Base-by-base conservation (phyloP, 163 green algal genomes). In the Coccomyxa subellipsoidea region DNA sequence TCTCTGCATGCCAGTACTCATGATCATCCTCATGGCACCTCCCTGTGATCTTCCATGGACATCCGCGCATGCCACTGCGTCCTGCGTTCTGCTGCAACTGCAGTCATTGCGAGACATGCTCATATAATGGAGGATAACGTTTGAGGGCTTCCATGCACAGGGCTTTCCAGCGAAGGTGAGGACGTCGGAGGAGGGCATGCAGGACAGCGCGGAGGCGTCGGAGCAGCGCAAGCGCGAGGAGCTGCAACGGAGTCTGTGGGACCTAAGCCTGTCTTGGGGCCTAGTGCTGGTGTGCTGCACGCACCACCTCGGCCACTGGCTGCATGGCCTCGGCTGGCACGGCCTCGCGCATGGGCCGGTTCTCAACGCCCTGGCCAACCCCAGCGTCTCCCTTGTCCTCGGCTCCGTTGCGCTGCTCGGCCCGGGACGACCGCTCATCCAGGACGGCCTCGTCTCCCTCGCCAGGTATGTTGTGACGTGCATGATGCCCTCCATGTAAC, bases 251-350 rank as follows among this genome's bases (percentile, higher is more conserved):
- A 84, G 79, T 66, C 34, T 87, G 35, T 69, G 93, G 27, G 88
- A 95, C 79, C 87, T 98, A 36, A 89, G 76, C 8, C 80, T 94
- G 32, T 93, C 96, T 0, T 97, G 93, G 91, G 85, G 54, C 37
- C 88, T 98, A 53, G 94, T 94, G 25, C 83, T 88, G 7, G 81
- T 95, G 35, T 98, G 95, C 91, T 96, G 91, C 84, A 87, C 78
- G 21, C 93, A 96, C 85, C 96, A 99, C 82, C 47, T 93, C 18
- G 95, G 95, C 23, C 96, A 98, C 86, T 78, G 94, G 59, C 82
- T 98, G 70, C 95, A 98, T 80, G 85, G 87, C 34, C 39, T 96
- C 72, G 95, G 93, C n/a, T 70, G 92, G 71, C 93, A 96, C 83
- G 54, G 79, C 81, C 23, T 82, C 89, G 71, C 84, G 83, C 38